Evolutionary conservation across 1,284 basidiomycete genomes (phyloP), one percentile per base, ranked within the genome.

Genomic region (Erythrobasidium hasegawianum): DNA sequence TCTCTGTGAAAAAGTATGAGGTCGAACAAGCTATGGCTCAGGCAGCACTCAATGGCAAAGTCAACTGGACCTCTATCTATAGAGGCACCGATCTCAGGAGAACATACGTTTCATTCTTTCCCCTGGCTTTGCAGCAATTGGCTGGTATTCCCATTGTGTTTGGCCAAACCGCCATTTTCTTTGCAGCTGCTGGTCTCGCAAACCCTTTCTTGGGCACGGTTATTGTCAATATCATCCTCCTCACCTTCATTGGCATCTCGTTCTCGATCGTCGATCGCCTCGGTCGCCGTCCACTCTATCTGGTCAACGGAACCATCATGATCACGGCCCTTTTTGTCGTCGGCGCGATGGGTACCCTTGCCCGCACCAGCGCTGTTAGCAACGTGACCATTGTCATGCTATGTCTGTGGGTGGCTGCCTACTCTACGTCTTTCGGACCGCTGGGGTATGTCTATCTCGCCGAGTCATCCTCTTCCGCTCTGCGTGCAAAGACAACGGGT

Each of bases 251-350:
- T 18, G 59, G 76, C 53, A 74, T 73, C 45, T 77, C 75, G 1
- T 79, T 80, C 77, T 75, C 78, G 64, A 68, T 81, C 22, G 78
- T 81, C n/a, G 76, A 79, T 69, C 75, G 79, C 50, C 79, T 77
- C 71, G 79, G 79, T n/a, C 76, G 80, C 60, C 72, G 80, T 29
- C 77, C 79, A 1, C 67, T 80, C 22, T 75, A 80, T 20, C 72
- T 81, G 53, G 76, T 70, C 49, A 78, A 77, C 27, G 78, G 77
- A 64, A 70, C 78, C 24, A 76, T 77, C 70, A 80, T 80, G 79
- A 75, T 77, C 56, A 72, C 76, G 67, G 71, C 75, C n/a, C 76
- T 80, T 29, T 14, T 22, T 11, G 24, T 52, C 49, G 10, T 52
- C 18, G 49, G 49, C 13, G 49, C 18, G 11, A 11, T 52, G 9